Evolutionary conservation across 1,284 basidiomycete genomes (phyloP), one percentile per base, ranked within the genome.

Genomic region (Pseudozyma sp.): DNA sequence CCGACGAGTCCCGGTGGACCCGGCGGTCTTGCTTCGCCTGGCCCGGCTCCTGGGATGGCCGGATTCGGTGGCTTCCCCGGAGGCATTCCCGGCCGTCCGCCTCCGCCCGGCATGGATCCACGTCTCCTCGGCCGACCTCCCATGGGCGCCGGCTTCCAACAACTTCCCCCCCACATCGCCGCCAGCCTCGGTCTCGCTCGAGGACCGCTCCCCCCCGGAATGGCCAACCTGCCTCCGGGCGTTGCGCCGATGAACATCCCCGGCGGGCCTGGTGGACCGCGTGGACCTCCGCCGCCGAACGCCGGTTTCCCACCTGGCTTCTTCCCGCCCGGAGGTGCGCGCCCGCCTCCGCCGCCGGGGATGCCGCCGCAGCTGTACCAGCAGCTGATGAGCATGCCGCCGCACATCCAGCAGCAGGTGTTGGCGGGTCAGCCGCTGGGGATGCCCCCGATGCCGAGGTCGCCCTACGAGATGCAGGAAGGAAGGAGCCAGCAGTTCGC

Each of bases 301-400:
- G 62, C 54, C 30, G 54, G 49, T 8, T 67, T 67, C 54, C 61
- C 43, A 29, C 43, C 62, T 6, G 69, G 69, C 30, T 42, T 42
- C 40, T 42, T 42, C 13, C 40, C 40, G 7, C 40, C 40, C 10
- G 40, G 40, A 10, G 40, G 11, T 16, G 62, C 62, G 8, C 65
- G 53, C 6, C 58, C 58, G 5, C 62, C 65, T 31, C 74, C 77
- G 37, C 74, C 77, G 37, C 72, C 72, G 5, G 74, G 74, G 6
- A 73, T 80, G 60, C 78, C 78, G 30, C 74, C 75, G 17, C 78
- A 80, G 52, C 42, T 80, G 37, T 79, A 80, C 63, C 78, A 80
- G 62, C 78, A 80, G 48, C 56, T 80, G 51, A 80, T 80, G 78
- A 65, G 54, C 55, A 65, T 80, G 56, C 78, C 78, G 8, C 78